phyloP scores from a whole-genome alignment of 495 filamentous ascomycete species.

The Penicillium steckii region DNA sequence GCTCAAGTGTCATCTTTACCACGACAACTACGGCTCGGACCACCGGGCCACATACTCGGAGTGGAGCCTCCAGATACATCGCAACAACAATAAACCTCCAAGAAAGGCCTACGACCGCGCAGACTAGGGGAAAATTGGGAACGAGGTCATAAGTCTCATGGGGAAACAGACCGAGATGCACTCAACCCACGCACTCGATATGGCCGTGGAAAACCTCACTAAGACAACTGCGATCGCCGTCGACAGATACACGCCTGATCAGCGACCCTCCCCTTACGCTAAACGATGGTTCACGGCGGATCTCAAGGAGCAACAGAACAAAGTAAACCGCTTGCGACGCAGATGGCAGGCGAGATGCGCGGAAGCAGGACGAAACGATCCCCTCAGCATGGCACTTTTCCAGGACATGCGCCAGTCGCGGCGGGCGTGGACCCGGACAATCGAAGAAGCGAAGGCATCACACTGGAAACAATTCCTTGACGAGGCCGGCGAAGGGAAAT shows the following conservation, averaged over 20 bases:
- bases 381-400: neutral
- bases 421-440: slow-evolving; percentile 13
- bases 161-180: neutral
- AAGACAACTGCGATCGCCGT: neutral
- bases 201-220: neutral
- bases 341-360: slow-evolving; percentile 19
- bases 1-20: no score
- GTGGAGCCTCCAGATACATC: no score
- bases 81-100: no score
- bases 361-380: slow-evolving; percentile 4
- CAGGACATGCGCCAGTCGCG: slow-evolving; percentile 14
- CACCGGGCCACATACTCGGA: no score
- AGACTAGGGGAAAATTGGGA: slow-evolving; percentile 20
- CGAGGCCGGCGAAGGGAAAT: slow-evolving; percentile 17
- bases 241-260: slow-evolving; percentile 5
- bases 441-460: slow-evolving; percentile 15
- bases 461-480: slow-evolving; percentile 20
- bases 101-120: no score
- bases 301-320: slow-evolving; percentile 16
- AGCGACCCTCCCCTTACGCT: slow-evolving; percentile 16
- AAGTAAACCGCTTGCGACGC: slow-evolving; percentile 17
- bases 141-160: slow-evolving; percentile 9
- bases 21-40: no score
- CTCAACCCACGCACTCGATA: neutral
- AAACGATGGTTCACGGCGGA: slow-evolving; percentile 26